Percentiles rank a stretch among this genome's conserved stretches.
Conservation (phyloP, 768 basidiomycete species). For the Pulveroboletus sp. region DNA sequence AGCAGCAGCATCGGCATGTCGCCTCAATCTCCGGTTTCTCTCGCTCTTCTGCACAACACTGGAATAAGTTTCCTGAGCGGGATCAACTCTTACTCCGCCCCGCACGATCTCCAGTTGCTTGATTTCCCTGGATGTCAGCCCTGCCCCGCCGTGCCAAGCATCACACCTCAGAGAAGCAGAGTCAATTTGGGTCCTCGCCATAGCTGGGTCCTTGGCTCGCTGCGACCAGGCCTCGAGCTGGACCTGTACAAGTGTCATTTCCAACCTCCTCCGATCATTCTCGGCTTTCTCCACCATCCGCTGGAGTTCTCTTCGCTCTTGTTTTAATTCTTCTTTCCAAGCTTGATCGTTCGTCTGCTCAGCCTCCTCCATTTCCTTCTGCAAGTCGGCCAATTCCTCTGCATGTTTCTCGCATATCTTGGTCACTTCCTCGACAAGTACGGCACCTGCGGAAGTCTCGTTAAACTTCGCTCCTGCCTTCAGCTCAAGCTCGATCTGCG, state of each 20-base stretch:
- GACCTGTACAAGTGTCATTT: neutral
- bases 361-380: neutral
- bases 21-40: too few relatives aligned
- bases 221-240: neutral
- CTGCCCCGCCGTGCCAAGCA: too few relatives aligned
- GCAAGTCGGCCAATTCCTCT: neutral
- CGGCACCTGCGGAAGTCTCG: neutral
- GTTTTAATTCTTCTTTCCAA: neutral
- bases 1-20: too few relatives aligned
- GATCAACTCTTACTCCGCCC: neutral
- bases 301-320: neutral
- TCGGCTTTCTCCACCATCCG: neutral
- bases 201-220: too few relatives aligned
- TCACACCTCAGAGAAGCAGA: too few relatives aligned
- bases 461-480: neutral
- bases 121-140: too few relatives aligned
- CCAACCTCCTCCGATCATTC: neutral
- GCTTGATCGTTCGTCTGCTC: neutral
- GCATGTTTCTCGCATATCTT: neutral
- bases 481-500: neutral
- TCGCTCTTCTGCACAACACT: too few relatives aligned
- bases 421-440: neutral
- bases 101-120: neutral
- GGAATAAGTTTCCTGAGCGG: too few relatives aligned
- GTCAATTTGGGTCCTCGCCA: neutral